Base-by-base conservation (phyloP, 768 basidiomycete genomes). In the Cytidiella melzeri region DNA sequence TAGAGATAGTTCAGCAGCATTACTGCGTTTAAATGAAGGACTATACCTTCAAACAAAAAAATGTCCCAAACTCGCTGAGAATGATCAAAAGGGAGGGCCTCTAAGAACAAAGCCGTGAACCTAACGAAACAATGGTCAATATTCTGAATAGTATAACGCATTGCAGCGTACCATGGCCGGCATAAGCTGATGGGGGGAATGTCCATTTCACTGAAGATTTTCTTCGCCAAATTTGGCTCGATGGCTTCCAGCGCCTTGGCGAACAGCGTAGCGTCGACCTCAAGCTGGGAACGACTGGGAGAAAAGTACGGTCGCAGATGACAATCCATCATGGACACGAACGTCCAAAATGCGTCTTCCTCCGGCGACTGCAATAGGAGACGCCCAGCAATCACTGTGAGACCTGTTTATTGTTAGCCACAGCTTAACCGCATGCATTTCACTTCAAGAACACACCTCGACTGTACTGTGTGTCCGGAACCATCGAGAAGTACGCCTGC, bases 301-400 rank as follows among this genome's bases (percentile, higher is more conserved):
- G 83, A 77, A 61, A 89, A 92, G 63, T 90, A 90, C 0, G 82
- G 71, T 1, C 89, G 83, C n/a, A 91, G 69, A 55, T 90, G 82
- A 1, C 78, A 76, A 56, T 92, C 87, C 89, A 92, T 92, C 55
- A 92, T 68, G 2, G 87, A 88, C 1, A 87, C 75, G 61, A 92
- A 91, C 18, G 87, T 91, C 89, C 89, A 92, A 63, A 92, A 92
- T 0, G 87, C 89, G 55, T 92, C 90, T 61, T 92, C 90, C 54
- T 92, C 89, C 0, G 89, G 90, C 0, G 87, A 79, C 41, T 86
- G 80, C 7, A 84, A 66, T 0, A 92, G 66, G 41, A 92, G 67
- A 53, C 88, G 82, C 1, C 86, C 86, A 19, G 82, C 77, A 45
- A 91, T 81, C 10, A 77, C 69, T 5, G 83, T 79, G 34, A 92